Evolutionary conservation across 352 stramenopile genomes (phyloP), one percentile per base, ranked within the genome.

Genomic region (Peronospora farinosa): DNA sequence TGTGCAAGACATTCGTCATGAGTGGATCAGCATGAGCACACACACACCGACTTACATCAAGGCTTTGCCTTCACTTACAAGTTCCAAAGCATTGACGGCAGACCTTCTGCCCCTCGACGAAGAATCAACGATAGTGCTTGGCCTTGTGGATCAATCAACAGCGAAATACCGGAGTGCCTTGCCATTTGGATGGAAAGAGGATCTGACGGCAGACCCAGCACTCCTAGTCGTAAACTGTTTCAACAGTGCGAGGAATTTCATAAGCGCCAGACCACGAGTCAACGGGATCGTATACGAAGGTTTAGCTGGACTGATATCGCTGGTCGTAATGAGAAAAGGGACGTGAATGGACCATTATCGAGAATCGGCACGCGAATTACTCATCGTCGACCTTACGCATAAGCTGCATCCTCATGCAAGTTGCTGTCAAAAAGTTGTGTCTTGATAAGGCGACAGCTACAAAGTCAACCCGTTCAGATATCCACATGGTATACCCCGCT

Each of bases 131-230:
- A 62, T 5, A 96, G 42, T 2, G 83, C 88, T 70, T 97, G 84
- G 2, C 86, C 88, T 52, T 97, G 88, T 13, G 88, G 88, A 44
- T 97, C 87, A 31, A 96, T 93, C 12, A 97, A 64, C 10, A 97
- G 57, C 6, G 87, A 27, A 86, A 40, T 82, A 96, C 7, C 86
- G 69, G 5, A 67, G 72, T 7, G 71, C 83, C 78, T 49, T 5
- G 82, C 88, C 88, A 51, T 97, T 55, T 97, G 84, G 44, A 95
- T 95, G 0, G 85, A 96, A 0, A 96, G 61, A 6, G 80, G 65
- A 49, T 97, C 88, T 0, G 82, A 83, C 19, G 88, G 86, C 7
- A 97, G 65, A 1, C 87, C 86, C 39, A 93, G 76, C 35, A 96
- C 31, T 77, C 91, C 88, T 87, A 97, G 61, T 96, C 86, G 19